These are phyloP conservation scores for Serendipita indica DNA, from an alignment of 768 basidiomycete species.

Conservation along the genomic window DNA sequence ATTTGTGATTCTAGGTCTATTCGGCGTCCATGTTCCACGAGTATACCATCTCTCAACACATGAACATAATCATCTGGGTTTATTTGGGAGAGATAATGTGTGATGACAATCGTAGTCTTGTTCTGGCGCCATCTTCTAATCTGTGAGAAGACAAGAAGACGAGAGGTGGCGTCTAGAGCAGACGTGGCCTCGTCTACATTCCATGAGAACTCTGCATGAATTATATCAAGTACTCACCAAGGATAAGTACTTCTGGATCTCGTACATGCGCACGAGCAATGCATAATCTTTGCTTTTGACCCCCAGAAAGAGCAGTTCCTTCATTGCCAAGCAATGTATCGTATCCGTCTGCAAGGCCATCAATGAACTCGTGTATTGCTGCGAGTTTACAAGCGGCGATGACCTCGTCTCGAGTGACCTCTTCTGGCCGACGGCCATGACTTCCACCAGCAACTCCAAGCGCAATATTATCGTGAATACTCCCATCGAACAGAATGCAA, in stretches of 20 bases:
- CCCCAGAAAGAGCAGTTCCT: conserved; percentile 73
- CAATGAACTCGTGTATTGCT: conserved; percentile 75
- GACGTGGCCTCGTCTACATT: conserved; percentile 35
- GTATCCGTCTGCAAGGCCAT: conserved; percentile 74
- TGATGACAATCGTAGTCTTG: conserved; percentile 85
- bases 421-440: conserved; percentile 27
- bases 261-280: conserved; percentile 76
- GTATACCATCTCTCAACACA: conserved; percentile 63
- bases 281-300: conserved; percentile 81
- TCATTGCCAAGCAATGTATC: conserved; percentile 63
- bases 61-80: conserved; percentile 70
- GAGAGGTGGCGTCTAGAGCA: conserved; percentile 67
- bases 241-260: conserved; percentile 77
- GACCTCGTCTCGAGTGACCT: conserved; percentile 54
- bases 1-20: conserved; percentile 43
- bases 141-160: conserved; percentile 60
- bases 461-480: conserved; percentile 74
- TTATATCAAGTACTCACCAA: conserved; percentile 48
- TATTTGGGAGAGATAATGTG: conserved; percentile 87
- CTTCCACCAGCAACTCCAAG: conserved; percentile 45
- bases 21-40: conserved; percentile 82
- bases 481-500: conserved; percentile 65
- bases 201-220: neutral
- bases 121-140: conserved; percentile 53
- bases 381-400: conserved; percentile 70